Conservation (phyloP, 371 early-diverging fungal genomes). For the Rhizopus arrhizus region DNA sequence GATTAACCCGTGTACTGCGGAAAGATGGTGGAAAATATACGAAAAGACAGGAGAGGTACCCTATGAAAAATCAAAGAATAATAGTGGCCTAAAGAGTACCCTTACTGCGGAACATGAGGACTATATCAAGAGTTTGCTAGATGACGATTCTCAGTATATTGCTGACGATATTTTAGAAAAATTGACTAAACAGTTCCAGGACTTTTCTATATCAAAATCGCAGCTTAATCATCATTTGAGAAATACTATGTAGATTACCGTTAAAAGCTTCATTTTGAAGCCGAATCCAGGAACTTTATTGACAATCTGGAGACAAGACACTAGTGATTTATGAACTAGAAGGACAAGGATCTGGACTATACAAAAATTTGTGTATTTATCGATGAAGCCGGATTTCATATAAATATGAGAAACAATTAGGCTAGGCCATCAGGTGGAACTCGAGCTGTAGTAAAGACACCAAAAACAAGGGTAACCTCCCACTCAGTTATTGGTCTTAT, state of each 20-base stretch:
- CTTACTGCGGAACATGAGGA: constrained; percentile 4
- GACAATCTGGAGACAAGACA: constrained; percentile 12
- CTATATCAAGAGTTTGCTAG: constrained; percentile 1
- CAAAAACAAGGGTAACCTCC: not conserved
- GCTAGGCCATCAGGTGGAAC: not conserved
- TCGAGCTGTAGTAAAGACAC: not conserved
- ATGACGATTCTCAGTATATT: constrained; percentile 1
- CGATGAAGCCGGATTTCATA: not conserved
- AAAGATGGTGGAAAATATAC: constrained; percentile 8
- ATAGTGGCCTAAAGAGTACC: not conserved
- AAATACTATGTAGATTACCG: constrained; percentile 2
- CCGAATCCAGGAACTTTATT: constrained; percentile 5
- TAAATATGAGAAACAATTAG: constrained; percentile 4
- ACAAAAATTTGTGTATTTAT: constrained; percentile 4
- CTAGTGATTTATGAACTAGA: constrained; percentile 9
- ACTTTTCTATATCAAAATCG: constrained; percentile 7
- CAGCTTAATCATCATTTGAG: not conserved
- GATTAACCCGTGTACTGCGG: constrained; percentile 9
- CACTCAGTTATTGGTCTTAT: not conserved
- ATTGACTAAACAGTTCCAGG: not conserved
- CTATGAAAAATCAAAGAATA: constrained; percentile 7
- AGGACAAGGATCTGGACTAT: constrained; percentile 11
- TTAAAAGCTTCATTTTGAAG: constrained; percentile 3
- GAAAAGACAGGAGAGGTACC: constrained; percentile 9
- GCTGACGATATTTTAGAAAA: not conserved